Evolutionary conservation across 1,284 basidiomycete genomes (phyloP).

Genomic region (Cystobasidium sp.): DNA sequence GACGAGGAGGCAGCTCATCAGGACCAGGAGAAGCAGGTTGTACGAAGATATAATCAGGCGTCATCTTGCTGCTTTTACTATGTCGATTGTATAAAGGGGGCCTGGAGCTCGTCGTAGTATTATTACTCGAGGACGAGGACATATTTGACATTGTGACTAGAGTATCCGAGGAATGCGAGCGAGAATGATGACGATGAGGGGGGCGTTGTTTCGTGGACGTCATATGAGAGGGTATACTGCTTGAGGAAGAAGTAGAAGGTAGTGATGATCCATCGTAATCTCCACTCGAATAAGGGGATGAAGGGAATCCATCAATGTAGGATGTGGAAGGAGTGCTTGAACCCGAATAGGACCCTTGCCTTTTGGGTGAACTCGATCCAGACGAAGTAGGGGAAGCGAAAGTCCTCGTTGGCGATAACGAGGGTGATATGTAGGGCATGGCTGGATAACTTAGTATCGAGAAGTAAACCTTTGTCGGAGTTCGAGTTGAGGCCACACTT

Average conservation of each 20-base stretch:
- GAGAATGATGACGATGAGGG: slow-evolving; percentile 32
- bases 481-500: no score
- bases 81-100: slow-evolving; percentile 9
- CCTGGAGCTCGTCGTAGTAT: neutral
- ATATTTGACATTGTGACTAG: slow-evolving; percentile 9
- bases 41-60: slow-evolving; percentile 39
- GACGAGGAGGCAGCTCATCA: neutral
- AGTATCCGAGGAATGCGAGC: slow-evolving; percentile 32
- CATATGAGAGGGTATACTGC: neutral
- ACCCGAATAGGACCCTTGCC: neutral
- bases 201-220: slow-evolving; percentile 1
- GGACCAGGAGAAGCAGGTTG: slow-evolving; percentile 37
- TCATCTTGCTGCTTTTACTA: slow-evolving; percentile 25
- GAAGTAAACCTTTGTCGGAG: neutral
- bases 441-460: neutral
- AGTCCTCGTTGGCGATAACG: slow-evolving; percentile 32
- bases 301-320: slow-evolving; percentile 17
- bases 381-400: slow-evolving; percentile 13
- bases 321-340: neutral
- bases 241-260: neutral
- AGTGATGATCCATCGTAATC: neutral
- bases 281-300: neutral
- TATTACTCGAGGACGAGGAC: neutral
- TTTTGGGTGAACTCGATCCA: neutral
- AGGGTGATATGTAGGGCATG: slow-evolving; percentile 43